Base-by-base conservation (phyloP, 179 eudicot species). In the Gypsophila paniculata region DNA sequence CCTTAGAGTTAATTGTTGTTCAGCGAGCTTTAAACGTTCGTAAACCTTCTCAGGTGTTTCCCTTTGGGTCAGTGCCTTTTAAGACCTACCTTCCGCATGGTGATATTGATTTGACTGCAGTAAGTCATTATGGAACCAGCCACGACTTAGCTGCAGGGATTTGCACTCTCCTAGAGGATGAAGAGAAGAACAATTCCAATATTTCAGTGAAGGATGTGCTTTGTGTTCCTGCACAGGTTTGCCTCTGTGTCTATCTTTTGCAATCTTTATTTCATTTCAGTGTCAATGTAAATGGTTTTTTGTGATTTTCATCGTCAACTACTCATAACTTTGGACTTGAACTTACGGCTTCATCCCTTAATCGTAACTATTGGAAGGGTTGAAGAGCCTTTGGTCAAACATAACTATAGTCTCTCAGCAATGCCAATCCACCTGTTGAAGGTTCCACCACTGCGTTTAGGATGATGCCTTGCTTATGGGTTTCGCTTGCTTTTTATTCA, bases 61-160 rank as follows among this genome's bases (percentile, higher is more conserved):
- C 85, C 48, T 72, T 84, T 79, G 87, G 87, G 39, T 84, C 87
- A 18, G 82, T 84, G 78, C 87, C 87, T 54, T 79, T 84, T 48
- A 84, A 84, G 71, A 84, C 87, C 51, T 84, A 84, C 54, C 85
- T 84, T 77, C 82, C 87, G 2, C 76, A 82, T 67, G 87, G 83
- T 68, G 87, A 84, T 69, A 57, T 84, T 51, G 87, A 84, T 74
- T 76, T 84, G 76, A 79, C 87, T 53, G 77, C 65, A 39, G 74
- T 84, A 26, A 61, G 78, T 74, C 63, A 55, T 68, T 75, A 48
- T 68, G 61, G 57, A 53, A 59, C 62, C 17, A 66, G 76, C 62
- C 74, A 82, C 61, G 82, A 75, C 42, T 70, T 84, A 69, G 77
- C 79, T 36, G 39, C 72, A 3, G 71, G 44, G 21, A 72, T 84